Conservation (phyloP, 2,329 filamentous ascomycete genomes). For the Herpotrichia juniperi region DNA sequence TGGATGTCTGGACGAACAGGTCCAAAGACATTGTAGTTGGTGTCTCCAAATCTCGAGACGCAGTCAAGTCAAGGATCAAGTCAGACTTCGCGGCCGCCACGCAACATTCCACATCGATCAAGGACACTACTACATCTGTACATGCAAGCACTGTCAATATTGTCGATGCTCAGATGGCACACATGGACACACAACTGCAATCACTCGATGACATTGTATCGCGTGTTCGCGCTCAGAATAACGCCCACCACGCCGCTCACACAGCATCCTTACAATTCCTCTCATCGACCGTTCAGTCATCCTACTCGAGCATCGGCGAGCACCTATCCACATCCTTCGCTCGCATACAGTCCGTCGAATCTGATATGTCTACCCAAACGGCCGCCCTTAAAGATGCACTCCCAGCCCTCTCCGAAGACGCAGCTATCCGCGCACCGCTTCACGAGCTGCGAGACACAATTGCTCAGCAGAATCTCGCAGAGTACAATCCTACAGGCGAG, state of each 20-base stretch:
- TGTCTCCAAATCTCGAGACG: constrained; percentile 75
- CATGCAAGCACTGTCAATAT: constrained; percentile 90
- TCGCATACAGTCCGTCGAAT: constrained; percentile 71
- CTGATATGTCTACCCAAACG: constrained; percentile 69
- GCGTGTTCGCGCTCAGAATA: constrained; percentile 80
- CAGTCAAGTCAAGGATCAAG: constrained; percentile 80
- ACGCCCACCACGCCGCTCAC: constrained; percentile 75
- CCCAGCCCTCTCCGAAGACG: constrained; percentile 61
- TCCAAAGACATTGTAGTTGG: constrained; percentile 73
- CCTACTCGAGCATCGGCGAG: constrained; percentile 72
- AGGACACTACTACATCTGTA: constrained; percentile 81
- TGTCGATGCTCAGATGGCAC: constrained; percentile 85
- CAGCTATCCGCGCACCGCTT: constrained; percentile 71
- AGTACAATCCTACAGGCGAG: constrained; percentile 84
- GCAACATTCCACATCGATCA: constrained; percentile 81
- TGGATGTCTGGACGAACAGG: constrained; percentile 75
- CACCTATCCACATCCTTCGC: constrained; percentile 73
- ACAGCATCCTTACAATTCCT: constrained; percentile 69
- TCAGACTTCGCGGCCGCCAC: constrained; percentile 83
- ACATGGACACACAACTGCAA: constrained; percentile 86
- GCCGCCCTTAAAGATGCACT: constrained; percentile 65
- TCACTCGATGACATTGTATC: constrained; percentile 90
- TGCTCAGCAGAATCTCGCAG: constrained; percentile 67
- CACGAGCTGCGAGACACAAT: constrained; percentile 74
- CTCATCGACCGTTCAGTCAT: constrained; percentile 71